Base-by-base conservation (phyloP, 2,329 filamentous ascomycete genomes). In the Lachnum nothofagi region DNA sequence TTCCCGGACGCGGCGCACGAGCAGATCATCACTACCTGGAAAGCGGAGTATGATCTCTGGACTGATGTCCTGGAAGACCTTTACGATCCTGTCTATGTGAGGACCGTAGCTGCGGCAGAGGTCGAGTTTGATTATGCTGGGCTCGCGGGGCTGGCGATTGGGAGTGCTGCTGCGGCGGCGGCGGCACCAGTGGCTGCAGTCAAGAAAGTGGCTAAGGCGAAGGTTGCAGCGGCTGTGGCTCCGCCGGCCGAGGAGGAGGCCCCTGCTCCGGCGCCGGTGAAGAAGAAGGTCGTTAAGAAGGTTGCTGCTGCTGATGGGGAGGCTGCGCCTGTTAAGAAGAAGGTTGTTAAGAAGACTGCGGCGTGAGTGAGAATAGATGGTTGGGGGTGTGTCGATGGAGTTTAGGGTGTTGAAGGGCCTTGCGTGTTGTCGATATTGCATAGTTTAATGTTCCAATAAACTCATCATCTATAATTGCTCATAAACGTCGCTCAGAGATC, bases 11-110 rank as follows among this genome's bases (percentile, higher is more conserved):
- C 42, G 4, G 41, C 47, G 3, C 41, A 44, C 25, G 40, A 49
- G 23, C 41, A 42, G 14, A 49, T 44, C 25, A 49, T 49, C 19
- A 49, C 42, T n/a, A 41, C 33, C 41, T 49, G 47, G 47, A 49
- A 49, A 37, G 47, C 42, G 10, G 10, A 33, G 43, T 49, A 44
- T 19, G 47, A 49, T 19, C 25, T 44, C 19, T 49, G 42, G 47
- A 44, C 42, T 17, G 34, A 44, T 23, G 34, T 35, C 14, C 39
- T 49, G n/a, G 47, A 49, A 17, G 47, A 45, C 20, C 19, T 49
- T 25, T 42, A 45, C 17, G 42, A 49, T 27, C 47, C 47, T 0
- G 29, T 29, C 14, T 45, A 44, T 42, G 25, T 41, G 5, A 34
- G 34, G 24, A 31, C 27, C 24, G n/a, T 44, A 17, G 47, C 34